Evolutionary conservation across 495 filamentous ascomycete species (phyloP).

Genomic region (Articulospora tetracladia): DNA sequence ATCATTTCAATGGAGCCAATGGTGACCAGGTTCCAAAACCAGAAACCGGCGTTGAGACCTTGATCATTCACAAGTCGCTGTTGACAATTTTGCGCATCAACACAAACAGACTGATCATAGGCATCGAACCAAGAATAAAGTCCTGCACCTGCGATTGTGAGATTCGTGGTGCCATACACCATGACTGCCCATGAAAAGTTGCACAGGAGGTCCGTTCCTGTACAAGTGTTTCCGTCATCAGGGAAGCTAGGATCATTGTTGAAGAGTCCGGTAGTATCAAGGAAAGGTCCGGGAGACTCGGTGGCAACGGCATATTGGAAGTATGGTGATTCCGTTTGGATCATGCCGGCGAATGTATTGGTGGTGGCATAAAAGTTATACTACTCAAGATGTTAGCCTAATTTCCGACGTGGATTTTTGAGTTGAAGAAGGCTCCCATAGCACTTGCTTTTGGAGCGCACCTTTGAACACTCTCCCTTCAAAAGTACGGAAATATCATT

Average conservation of each 20-base stretch:
- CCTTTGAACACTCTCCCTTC: slow-evolving; percentile 33
- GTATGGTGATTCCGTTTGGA: slow-evolving; percentile 24
- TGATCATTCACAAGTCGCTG: slow-evolving; percentile 9
- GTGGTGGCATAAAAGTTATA: slow-evolving; percentile 68
- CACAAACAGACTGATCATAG: slow-evolving; percentile 36
- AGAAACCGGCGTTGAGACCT: not conserved
- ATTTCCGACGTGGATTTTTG: slow-evolving; percentile 37
- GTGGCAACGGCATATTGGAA: slow-evolving; percentile 15
- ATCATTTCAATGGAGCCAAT: slow-evolving; percentile 19
- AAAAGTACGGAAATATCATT: slow-evolving; percentile 57
- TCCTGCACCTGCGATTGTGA: slow-evolving; percentile 50
- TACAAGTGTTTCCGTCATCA: slow-evolving; percentile 22
- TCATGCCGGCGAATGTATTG: slow-evolving; percentile 64
- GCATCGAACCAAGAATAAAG: slow-evolving; percentile 60
- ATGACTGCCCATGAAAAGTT: slow-evolving; percentile 49
- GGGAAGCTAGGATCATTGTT: slow-evolving; percentile 41
- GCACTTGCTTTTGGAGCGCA: not conserved
- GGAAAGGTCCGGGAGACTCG: slow-evolving; percentile 25
- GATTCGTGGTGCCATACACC: slow-evolving; percentile 38
- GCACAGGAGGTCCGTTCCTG: slow-evolving; percentile 26
- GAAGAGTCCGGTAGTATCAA: slow-evolving; percentile 18
- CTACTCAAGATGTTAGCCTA: slow-evolving; percentile 7
- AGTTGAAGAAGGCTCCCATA: not conserved
- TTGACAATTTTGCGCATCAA: slow-evolving; percentile 35
- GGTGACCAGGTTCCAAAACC: slow-evolving; percentile 14